Percentiles rank a stretch among this genome's conserved stretches.
These are phyloP conservation scores for Kuraishia capsulata DNA, from an alignment of 805 yeast genomes.

Conservation along the genomic window DNA sequence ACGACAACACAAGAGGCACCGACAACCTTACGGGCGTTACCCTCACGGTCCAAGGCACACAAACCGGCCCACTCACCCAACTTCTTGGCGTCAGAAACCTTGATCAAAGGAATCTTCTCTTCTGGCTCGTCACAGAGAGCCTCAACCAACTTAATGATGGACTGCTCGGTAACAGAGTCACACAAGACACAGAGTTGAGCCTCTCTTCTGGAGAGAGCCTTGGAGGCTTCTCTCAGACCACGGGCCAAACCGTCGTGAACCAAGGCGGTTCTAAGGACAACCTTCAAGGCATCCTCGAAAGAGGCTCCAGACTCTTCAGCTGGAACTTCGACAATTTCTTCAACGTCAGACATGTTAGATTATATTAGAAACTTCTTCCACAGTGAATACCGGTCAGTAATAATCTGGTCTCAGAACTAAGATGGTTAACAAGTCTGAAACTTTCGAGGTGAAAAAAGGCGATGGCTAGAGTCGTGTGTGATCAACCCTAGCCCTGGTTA, in stretches of 20 bases:
- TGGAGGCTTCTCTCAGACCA: slow-evolving; percentile 99
- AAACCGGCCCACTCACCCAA: slow-evolving; percentile 99
- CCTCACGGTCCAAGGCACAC: slow-evolving; percentile 99
- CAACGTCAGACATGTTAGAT: slow-evolving; percentile 77
- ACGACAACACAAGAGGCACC: slow-evolving; percentile 99
- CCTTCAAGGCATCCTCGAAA: slow-evolving; percentile 97
- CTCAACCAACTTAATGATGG: slow-evolving; percentile 95
- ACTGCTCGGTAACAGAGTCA: slow-evolving; percentile 97
- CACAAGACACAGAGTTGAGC: slow-evolving; percentile 96
- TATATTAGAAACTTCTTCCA: slow-evolving; percentile 26
- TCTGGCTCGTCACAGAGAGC: slow-evolving; percentile 98
- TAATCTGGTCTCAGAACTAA: background rate
- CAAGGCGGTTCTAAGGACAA: slow-evolving; percentile 95
- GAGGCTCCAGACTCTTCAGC: slow-evolving; percentile 85
- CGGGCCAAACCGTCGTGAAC: slow-evolving; percentile 99
- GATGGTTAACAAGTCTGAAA: slow-evolving; percentile 19
- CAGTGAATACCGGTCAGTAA: slow-evolving; percentile 29
- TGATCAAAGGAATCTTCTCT: slow-evolving; percentile 93
- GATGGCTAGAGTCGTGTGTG: background rate
- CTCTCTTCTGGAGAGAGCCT: slow-evolving; percentile 95
- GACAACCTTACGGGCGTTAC: slow-evolving; percentile 99
- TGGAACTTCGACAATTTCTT: slow-evolving; percentile 71
- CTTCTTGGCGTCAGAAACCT: slow-evolving; percentile 99
- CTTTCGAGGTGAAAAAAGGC: background rate
- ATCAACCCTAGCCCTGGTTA: background rate